A percentile compares a stretch with the other conserved stretches of the same genome.
These are phyloP conservation scores for Arachnomyces sp. DNA, from an alignment of 2,329 filamentous ascomycete species.

Conservation along the genomic window DNA sequence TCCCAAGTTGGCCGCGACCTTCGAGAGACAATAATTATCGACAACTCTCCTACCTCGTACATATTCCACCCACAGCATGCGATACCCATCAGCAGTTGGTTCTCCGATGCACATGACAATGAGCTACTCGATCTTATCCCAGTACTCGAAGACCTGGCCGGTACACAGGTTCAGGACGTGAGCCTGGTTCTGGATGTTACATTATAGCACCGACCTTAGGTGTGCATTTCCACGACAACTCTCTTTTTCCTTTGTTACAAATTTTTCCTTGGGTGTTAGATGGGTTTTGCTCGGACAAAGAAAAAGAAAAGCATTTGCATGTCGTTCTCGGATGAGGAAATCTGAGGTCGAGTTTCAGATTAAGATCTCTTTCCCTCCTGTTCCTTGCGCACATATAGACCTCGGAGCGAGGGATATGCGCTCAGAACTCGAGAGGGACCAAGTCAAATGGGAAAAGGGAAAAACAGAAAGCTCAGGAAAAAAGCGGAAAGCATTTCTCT, in stretches of 20 bases:
- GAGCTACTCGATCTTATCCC: conserved; percentile 95
- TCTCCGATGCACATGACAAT: conserved; percentile 98
- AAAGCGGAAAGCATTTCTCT: conserved; percentile 5
- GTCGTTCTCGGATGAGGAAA: too few species aligned
- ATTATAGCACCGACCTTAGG: conserved; percentile 41
- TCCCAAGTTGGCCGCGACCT: conserved; percentile 94
- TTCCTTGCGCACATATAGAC: too few species aligned
- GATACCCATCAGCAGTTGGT: conserved; percentile 99
- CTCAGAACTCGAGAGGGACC: too few species aligned
- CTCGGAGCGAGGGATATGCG: too few species aligned
- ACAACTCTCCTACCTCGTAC: conserved; percentile 98
- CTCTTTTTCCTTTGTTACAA: conserved; percentile 14
- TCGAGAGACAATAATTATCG: conserved; percentile 97
- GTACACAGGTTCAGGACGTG: conserved; percentile 82
- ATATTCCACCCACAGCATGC: conserved; percentile 99
- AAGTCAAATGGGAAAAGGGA: not conserved
- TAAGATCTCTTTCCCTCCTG: too few species aligned
- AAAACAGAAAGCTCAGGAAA: conserved; percentile 8
- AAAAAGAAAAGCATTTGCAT: too few species aligned
- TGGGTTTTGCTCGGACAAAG: not conserved
- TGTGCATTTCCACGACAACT: conserved; percentile 23
- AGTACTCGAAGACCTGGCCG: conserved; percentile 92
- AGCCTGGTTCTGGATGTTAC: conserved; percentile 92
- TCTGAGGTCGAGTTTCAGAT: too few species aligned
- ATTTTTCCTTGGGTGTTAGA: conserved; percentile 1